A percentile compares a stretch with the other conserved stretches of the same genome.
These are phyloP conservation scores for Candida dubliniensis DNA, from an alignment of 1,139 yeast genomes.

Conservation along the genomic window DNA sequence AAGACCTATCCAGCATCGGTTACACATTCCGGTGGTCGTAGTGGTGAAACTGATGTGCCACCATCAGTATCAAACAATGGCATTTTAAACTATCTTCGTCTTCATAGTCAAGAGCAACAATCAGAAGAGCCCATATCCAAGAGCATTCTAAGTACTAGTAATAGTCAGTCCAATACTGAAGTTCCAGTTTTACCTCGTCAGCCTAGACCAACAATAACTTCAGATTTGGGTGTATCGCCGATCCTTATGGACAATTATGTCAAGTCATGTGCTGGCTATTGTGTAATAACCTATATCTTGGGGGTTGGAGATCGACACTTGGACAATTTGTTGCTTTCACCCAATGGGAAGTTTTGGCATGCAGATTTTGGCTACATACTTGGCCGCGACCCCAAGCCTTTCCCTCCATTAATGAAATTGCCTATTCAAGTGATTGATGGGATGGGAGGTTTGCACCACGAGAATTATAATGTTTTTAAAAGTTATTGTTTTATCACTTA, in stretches of 20 bases:
- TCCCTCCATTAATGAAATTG: conserved; percentile 96
- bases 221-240: conserved; percentile 71
- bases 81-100: conserved; percentile 66
- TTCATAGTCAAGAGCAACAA: conserved; percentile 54
- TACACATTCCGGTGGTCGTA: conserved; percentile 3
- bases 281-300: conserved; percentile 89
- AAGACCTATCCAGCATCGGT: conserved; percentile 47
- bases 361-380: conserved; percentile 97
- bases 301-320: conserved; percentile 98
- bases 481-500: conserved; percentile 94
- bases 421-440: conserved; percentile 98
- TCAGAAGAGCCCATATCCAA: conserved; percentile 28
- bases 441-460: conserved; percentile 90
- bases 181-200: conserved; percentile 10
- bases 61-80: conserved; percentile 40
- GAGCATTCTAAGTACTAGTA: conserved; percentile 26
- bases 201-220: conserved; percentile 35
- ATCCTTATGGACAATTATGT: conserved; percentile 91
- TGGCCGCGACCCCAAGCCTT: conserved; percentile 97
- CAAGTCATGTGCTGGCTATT: conserved; percentile 95
- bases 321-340: conserved; percentile 74
- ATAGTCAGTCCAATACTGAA: conserved; percentile 3
- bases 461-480: conserved; percentile 81
- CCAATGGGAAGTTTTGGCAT: conserved; percentile 88
- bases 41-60: conserved; percentile 4